phyloP scores from a whole-genome alignment of 495 filamentous ascomycete genomes.

The Penicillium verhagenii region DNA sequence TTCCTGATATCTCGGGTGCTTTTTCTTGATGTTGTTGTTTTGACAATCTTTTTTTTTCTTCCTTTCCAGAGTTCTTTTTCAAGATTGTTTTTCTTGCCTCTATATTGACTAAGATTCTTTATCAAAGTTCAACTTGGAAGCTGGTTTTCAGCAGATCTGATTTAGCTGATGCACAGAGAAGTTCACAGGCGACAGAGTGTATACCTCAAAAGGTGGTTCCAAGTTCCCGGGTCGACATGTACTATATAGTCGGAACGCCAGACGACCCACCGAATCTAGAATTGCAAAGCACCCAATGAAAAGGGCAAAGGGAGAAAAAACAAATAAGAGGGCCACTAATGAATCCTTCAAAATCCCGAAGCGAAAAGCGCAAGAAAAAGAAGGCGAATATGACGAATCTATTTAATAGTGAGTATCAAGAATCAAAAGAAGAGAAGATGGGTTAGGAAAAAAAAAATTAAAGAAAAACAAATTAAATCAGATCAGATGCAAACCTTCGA shows the following conservation, averaged over 20 bases:
- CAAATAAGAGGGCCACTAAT: too few species aligned
- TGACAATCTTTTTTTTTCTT: too few species aligned
- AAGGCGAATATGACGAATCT: slow-evolving; percentile 20
- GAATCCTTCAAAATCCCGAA: neutral
- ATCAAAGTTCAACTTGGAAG: neutral
- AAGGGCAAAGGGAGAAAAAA: neutral
- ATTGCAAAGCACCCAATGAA: neutral
- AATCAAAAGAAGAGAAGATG: neutral
- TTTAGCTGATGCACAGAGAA: neutral
- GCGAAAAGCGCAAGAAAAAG: neutral
- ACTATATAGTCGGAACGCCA: neutral
- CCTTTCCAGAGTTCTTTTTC: too few species aligned
- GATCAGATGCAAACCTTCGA: too few species aligned
- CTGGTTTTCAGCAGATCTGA: neutral
- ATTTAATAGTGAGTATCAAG: neutral
- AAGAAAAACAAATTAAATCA: neutral
- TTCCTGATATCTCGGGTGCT: neutral
- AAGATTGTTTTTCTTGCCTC: too few species aligned
- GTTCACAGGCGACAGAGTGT: neutral
- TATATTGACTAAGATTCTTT: neutral
- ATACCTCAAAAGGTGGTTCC: neutral
- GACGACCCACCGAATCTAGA: neutral
- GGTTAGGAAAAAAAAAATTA: neutral
- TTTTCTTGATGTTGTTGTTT: too few species aligned
- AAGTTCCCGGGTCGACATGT: neutral